Conservation (phyloP, 2,329 filamentous ascomycete species). For the Drechslerella coelobrocha region DNA sequence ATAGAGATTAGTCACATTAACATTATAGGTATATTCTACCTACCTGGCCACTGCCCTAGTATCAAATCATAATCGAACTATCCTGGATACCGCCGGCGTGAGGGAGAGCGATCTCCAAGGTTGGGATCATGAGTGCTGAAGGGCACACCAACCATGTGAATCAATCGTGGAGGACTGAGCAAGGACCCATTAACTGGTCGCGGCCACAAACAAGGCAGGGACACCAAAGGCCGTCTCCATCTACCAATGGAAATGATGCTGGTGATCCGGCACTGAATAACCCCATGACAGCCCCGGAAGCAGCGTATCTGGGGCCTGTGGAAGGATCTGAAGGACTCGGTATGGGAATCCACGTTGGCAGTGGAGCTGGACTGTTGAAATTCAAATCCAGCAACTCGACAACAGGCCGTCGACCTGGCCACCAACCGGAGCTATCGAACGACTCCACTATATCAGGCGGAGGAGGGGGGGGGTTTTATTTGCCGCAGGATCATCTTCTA, state of each 20-base stretch:
- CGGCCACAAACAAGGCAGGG: slow-evolving; percentile 37
- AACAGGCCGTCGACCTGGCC: slow-evolving; percentile 21
- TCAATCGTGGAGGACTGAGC: slow-evolving; percentile 26
- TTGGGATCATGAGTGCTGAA: slow-evolving; percentile 44
- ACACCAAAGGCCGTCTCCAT: slow-evolving; percentile 23
- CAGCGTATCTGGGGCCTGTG: slow-evolving; percentile 12
- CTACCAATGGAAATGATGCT: slow-evolving; percentile 19
- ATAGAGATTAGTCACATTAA: neutral
- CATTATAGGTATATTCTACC: neutral
- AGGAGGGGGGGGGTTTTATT: slow-evolving; percentile 20
- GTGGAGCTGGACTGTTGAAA: slow-evolving; percentile 31
- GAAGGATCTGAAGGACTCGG: slow-evolving; percentile 18
- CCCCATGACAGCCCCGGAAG: slow-evolving; percentile 17
- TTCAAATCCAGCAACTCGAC: slow-evolving; percentile 28
- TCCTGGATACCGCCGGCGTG: slow-evolving; percentile 2
- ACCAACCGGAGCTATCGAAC: slow-evolving; percentile 44
- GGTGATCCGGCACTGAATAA: neutral
- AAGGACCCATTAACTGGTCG: slow-evolving; percentile 43
- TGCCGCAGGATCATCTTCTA: slow-evolving; percentile 39
- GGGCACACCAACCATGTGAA: slow-evolving; percentile 20
- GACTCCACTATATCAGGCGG: slow-evolving; percentile 38
- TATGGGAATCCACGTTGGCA: slow-evolving; percentile 8
- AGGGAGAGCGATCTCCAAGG: slow-evolving; percentile 8
- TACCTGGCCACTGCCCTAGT: neutral
- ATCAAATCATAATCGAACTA: neutral